A percentile compares a stretch with the other conserved stretches of the same genome.
phyloP scores from a whole-genome alignment of 129 eudicot species.

The Oenanthe sinensis region DNA sequence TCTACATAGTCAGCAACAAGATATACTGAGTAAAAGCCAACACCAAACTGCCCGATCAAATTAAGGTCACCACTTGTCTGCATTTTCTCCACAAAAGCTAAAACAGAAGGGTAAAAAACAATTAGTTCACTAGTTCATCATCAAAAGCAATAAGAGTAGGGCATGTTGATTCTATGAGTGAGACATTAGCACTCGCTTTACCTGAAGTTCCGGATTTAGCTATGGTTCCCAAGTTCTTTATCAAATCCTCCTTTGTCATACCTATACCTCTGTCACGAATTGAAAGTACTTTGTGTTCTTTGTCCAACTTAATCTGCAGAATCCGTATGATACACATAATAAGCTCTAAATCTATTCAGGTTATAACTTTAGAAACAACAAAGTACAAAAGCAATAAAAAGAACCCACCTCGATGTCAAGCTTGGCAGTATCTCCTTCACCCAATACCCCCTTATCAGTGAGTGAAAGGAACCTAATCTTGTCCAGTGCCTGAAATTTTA shows the following conservation, averaged over 20 bases:
- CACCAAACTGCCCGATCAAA: conserved; percentile 98
- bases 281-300: conserved; percentile 69
- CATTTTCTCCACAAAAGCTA: conserved; percentile 98
- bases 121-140: conserved; percentile 1
- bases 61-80: conserved; percentile 96
- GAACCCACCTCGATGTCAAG: conserved; percentile 81
- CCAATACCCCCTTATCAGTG: conserved; percentile 81
- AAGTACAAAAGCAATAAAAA: background rate
- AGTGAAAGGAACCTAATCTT: conserved; percentile 87
- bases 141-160: background rate
- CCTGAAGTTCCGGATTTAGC: conserved; percentile 99
- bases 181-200: conserved; percentile 11
- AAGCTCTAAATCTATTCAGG: background rate
- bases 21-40: conserved; percentile 95
- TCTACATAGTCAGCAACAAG: conserved; percentile 97
- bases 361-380: background rate
- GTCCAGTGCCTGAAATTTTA: conserved; percentile 70
- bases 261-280: conserved; percentile 96
- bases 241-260: conserved; percentile 97
- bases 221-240: conserved; percentile 90
- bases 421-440: conserved; percentile 89
- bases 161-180: background rate
- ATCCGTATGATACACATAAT: conserved; percentile 2
- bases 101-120: background rate
- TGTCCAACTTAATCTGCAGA: conserved; percentile 80